These are phyloP conservation scores for Ustilaginoidea virens DNA, from an alignment of 2,329 filamentous ascomycete genomes.

Conservation along the genomic window DNA sequence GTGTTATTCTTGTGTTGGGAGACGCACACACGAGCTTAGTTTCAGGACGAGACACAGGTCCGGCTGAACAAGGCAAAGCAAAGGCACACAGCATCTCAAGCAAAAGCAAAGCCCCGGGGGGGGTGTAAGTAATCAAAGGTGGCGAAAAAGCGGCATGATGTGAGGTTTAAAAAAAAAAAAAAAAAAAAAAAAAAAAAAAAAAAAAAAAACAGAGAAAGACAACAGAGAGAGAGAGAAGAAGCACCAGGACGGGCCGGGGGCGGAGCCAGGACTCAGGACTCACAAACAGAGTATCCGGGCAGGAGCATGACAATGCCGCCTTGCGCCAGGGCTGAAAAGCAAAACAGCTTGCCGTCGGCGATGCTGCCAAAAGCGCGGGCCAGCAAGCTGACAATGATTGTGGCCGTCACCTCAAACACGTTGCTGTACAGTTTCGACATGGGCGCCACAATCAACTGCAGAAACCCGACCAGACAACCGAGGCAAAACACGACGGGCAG, in stretches of 20 bases:
- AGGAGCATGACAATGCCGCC: conserved; percentile 51
- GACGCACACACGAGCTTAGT: too few species aligned
- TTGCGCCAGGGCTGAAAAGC: conserved; percentile 50
- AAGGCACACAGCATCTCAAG: too few species aligned
- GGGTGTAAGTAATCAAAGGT: too few species aligned
- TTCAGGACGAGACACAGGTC: too few species aligned
- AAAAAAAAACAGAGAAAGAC: neutral
- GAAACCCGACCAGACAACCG: conserved; percentile 51
- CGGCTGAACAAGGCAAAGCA: too few species aligned
- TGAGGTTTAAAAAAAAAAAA: neutral
- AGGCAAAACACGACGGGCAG: conserved; percentile 56
- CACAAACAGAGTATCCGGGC: conserved; percentile 46
- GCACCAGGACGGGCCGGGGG: conserved; percentile 47
- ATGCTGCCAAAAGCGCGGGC: conserved; percentile 50
- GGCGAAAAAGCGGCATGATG: too few species aligned
- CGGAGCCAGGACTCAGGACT: conserved; percentile 45
- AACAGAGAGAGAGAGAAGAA: conserved; percentile 6
- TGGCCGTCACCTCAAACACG: conserved; percentile 48
- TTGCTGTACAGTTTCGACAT: conserved; percentile 52
- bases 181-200: neutral
- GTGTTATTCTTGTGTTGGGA: too few species aligned
- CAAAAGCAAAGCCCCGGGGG: too few species aligned
- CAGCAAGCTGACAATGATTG: conserved; percentile 45
- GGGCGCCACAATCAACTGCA: conserved; percentile 57
- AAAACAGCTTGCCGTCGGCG: conserved; percentile 33